A percentile compares a stretch with the other conserved stretches of the same genome.
These are phyloP conservation scores for Olyra latifolia DNA, from an alignment of 176 grass and related monocot genomes.

Conservation along the genomic window DNA sequence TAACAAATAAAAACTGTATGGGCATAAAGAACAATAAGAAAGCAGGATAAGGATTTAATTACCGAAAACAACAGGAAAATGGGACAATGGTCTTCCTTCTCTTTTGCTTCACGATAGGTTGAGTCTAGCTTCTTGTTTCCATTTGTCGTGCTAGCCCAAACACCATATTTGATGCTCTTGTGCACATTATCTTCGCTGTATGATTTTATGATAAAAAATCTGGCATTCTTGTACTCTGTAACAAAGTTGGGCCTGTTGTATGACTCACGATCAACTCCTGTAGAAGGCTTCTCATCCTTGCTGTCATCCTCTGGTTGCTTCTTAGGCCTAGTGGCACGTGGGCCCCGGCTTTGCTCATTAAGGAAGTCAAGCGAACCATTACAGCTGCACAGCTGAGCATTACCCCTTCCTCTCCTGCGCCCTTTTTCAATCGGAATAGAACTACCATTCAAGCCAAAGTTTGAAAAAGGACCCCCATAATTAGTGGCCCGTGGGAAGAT, in stretches of 20 bases:
- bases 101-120: conserved; percentile 65
- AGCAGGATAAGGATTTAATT: conserved; percentile 28
- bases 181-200: conserved; percentile 99
- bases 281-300: conserved; percentile 54
- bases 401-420: conserved; percentile 68
- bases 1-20: not conserved
- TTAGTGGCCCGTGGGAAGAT: conserved; percentile 51
- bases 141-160: conserved; percentile 98
- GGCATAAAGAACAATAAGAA: not conserved
- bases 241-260: conserved; percentile 76
- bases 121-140: conserved; percentile 91
- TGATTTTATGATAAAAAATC: conserved; percentile 97
- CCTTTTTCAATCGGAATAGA: conserved; percentile 59
- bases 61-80: conserved; percentile 98
- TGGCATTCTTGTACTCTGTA: conserved; percentile 74
- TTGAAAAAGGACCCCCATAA: conserved; percentile 53
- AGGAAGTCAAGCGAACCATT: conserved; percentile 84
- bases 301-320: conserved; percentile 52
- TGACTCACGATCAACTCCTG: conserved; percentile 43
- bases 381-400: conserved; percentile 59
- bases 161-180: conserved; percentile 96
- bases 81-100: conserved; percentile 57
- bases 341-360: conserved; percentile 89
- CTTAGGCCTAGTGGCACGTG: conserved; percentile 71
- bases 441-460: conserved; percentile 54